Conservation (phyloP, 1,284 basidiomycete species). For the Rhizoctonia solani region DNA sequence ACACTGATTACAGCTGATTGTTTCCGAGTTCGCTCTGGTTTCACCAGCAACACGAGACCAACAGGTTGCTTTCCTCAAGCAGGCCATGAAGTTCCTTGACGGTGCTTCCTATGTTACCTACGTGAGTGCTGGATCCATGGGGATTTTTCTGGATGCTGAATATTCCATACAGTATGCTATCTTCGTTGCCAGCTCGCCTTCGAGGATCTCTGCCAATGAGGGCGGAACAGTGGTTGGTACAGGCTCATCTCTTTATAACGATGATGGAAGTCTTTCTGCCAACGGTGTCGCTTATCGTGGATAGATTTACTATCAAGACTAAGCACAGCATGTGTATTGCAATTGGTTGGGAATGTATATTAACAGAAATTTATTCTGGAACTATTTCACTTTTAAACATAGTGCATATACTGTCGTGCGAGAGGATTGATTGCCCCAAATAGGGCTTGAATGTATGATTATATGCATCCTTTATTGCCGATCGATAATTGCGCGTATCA, state of each 20-base stretch:
- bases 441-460: no score
- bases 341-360: no score
- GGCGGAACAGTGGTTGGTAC: constrained; percentile 25
- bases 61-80: constrained; percentile 25
- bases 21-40: constrained; percentile 30
- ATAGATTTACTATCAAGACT: no score
- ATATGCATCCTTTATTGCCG: no score
- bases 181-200: constrained; percentile 23
- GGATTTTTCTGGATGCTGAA: background rate
- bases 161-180: constrained; percentile 14
- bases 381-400: no score
- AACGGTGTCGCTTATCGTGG: constrained; percentile 23
- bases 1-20: background rate
- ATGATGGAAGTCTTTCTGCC: constrained; percentile 26
- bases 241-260: constrained; percentile 28
- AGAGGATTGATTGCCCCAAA: no score
- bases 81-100: constrained; percentile 26
- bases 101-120: constrained; percentile 28
- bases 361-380: no score
- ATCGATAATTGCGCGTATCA: no score
- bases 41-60: constrained; percentile 23
- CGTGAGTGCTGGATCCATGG: background rate
- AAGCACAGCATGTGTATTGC: no score
- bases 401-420: no score
- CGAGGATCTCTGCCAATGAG: constrained; percentile 6